Base-by-base conservation (phyloP, 805 yeast species). In the Yarrowia sp. region DNA sequence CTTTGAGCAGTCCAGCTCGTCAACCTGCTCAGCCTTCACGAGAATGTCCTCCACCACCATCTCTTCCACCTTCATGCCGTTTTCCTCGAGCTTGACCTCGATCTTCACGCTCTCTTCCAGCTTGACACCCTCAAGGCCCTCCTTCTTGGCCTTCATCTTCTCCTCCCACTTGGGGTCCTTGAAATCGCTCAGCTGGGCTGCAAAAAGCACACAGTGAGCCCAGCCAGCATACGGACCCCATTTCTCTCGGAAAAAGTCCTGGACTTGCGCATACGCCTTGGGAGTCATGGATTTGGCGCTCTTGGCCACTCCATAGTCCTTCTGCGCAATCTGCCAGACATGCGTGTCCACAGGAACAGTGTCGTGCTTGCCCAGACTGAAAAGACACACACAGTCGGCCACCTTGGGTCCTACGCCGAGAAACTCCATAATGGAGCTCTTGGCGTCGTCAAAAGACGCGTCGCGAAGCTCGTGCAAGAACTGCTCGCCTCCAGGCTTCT, bases 211-310 rank as follows among this genome's bases (percentile, higher is more conserved):
- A n/a, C 93, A 87, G 69, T 93, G 99, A 0, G 98, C 98, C 99
- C 99, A 94, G 0, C 99, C 99, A 1, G 99, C 97, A 71, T 87
- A 88, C 1, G 81, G 82, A 0, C 97, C 97, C 93, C 97, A 94
- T 44, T 85, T 74, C 0, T 78, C 78, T 46, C 80, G 78, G 71
- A 93, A 85, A 70, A 80, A 82, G 8, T 70, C 68, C 44, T 90
- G 78, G 6, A 90, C 86, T 21, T 79, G 77, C 38, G 76, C 80
- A 70, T 87, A 86, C 5, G 80, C 72, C 27, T 74, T 78, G 55
- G 78, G 79, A 64, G 78, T 83, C 72, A 87, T 72, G 1, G 82
- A 73, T 62, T 78, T 81, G 18, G 69, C 65, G 24, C 71, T 69
- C 22, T 75, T 63, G 1, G 76, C 81, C 66, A 84, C 81, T 66